These are phyloP conservation scores for Solanum okadae DNA, from an alignment of 257 asterid species.

Conservation along the genomic window DNA sequence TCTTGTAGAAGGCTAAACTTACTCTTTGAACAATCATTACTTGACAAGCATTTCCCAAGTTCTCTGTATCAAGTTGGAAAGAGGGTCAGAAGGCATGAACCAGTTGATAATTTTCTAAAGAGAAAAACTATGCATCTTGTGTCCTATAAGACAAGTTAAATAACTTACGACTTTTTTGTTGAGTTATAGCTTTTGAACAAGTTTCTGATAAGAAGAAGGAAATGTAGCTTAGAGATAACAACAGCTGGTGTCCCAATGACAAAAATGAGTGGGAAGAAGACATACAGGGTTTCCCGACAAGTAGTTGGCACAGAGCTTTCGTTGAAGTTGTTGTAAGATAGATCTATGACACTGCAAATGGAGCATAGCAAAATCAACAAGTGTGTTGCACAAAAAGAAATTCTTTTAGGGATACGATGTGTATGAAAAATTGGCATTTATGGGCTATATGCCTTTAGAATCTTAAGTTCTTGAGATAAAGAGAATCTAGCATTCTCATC, in stretches of 20 bases:
- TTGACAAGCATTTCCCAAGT: constrained; percentile 18
- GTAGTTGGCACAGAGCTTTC: constrained; percentile 18
- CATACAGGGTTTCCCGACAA: constrained; percentile 42
- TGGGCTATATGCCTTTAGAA: not conserved
- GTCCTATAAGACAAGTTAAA: not conserved
- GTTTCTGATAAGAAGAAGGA: constrained; percentile 29
- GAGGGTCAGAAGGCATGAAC: not conserved
- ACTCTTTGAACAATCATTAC: constrained; percentile 27
- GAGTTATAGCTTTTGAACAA: constrained; percentile 41
- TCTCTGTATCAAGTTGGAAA: constrained; percentile 14
- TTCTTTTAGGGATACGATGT: not conserved
- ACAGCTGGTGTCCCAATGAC: not conserved
- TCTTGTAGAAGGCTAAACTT: not conserved
- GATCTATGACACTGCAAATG: constrained; percentile 29
- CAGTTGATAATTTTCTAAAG: not conserved
- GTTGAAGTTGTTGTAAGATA: constrained; percentile 45
- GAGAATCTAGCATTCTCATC: not conserved
- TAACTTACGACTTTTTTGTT: constrained; percentile 22
- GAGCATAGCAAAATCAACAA: not conserved
- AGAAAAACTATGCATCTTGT: not conserved
- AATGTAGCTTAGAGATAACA: not conserved
- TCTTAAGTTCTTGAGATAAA: not conserved
- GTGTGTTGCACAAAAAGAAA: not conserved
- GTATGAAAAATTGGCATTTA: not conserved
- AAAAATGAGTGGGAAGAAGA: not conserved